Evolutionary conservation across 495 filamentous ascomycete genomes (phyloP).

Genomic region (Neurospora hispaniola): DNA sequence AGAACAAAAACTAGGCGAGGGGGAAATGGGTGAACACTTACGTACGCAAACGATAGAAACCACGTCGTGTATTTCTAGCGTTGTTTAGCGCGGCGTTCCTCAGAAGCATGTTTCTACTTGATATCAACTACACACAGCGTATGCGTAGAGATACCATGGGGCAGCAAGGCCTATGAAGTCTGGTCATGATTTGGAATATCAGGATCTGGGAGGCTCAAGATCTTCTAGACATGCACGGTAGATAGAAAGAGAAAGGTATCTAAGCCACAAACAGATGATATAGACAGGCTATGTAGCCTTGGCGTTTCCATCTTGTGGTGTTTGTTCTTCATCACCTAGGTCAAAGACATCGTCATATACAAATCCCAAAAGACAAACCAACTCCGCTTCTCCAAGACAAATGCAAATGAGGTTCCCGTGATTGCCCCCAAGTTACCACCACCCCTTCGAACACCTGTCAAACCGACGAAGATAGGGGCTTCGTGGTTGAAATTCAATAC

Average conservation of each 20-base stretch:
- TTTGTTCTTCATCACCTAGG: neutral
- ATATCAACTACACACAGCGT: neutral
- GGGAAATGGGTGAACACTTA: neutral
- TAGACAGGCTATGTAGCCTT: neutral
- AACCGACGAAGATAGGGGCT: neutral
- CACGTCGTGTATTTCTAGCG: neutral
- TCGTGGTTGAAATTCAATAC: neutral
- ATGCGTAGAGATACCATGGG: neutral
- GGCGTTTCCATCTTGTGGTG: neutral
- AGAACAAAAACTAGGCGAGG: neutral
- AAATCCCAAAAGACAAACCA: neutral
- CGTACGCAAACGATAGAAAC: neutral
- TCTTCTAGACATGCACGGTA: neutral
- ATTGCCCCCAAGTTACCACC: neutral
- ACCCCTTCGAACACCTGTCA: neutral
- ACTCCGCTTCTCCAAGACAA: neutral
- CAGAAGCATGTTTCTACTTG: neutral
- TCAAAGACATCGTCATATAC: neutral
- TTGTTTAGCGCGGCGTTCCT: neutral
- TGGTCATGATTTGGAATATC: neutral
- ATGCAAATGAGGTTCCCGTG: neutral
- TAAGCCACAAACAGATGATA: neutral
- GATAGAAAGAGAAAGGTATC: neutral
- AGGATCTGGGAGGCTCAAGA: neutral
- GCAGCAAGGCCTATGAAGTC: neutral